Evolutionary conservation across 2,329 filamentous ascomycete species (phyloP), one percentile per base, ranked within the genome.

Genomic region (Xylaria arbuscula): DNA sequence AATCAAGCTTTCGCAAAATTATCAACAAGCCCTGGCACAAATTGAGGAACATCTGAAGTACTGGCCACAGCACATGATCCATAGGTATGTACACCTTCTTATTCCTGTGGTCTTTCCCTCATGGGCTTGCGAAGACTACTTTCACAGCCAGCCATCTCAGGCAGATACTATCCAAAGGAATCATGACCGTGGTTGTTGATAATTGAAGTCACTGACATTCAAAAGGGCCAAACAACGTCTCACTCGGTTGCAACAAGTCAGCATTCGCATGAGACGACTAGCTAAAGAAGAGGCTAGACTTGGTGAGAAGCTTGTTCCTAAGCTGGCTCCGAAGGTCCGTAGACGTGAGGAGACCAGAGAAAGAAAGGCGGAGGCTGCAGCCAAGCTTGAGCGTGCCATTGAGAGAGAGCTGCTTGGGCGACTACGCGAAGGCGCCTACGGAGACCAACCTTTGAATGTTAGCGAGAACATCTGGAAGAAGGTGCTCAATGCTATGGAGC

Each of bases 401-500:
- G 96, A 99, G 86, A 87, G 96, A 64, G 95, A 98, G 82, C 86
- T 99, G 73, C 92, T 99, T 74, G 93, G 98, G 82, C 87, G 96
- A 74, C 83, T 99, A 80, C 88, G 94, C 72, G 94, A 93, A 77
- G 96, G 96, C 54, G 94, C 94, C 2, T 98, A 99, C 81, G 96
- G 96, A 63, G 94, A 98, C 76, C 89, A 93, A 78, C 96, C 96
- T 50, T 85, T 99, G 72, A 99, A 99, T 78, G 94, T 97, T 60
- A 96, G 97, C 80, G 94, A 98, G 80, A 87, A 88, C 15, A 93
- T 99, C 70, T 99, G 96, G 96, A 97, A 97, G 87, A 97, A 94
- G 87, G 96, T 99, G 8, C 89, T 99, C 74, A 90, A 90, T 70
- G 93, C 93, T 3, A 86, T 99, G 81, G 96, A 99, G 86, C 88